Evolutionary conservation across 2,329 filamentous ascomycete genomes (phyloP), one percentile per base, ranked within the genome.

Genomic region (Alternaria panax): DNA sequence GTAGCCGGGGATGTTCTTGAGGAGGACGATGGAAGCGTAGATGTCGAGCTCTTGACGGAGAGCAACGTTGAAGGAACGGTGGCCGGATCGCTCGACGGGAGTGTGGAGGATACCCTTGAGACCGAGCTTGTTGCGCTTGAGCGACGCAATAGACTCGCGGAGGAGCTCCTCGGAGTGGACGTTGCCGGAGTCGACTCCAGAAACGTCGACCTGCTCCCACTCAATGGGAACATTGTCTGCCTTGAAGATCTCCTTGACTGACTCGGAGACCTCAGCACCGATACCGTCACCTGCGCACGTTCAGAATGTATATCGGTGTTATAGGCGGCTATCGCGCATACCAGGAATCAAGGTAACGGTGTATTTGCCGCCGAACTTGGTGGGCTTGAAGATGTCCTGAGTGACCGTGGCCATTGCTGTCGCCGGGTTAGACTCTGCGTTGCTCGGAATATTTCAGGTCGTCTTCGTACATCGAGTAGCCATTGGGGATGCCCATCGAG

Each of bases 1-100:
- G 86, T 98, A 97, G 76, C 95, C 95, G 74, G 95, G 95, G 76
- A 99, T 98, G 87, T 99, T 99, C 90, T 98, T 98, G 87, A 99
- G 93, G 71, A 98, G 87, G 76, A 93, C 92, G 79, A 99, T 95
- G 69, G 92, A 96, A 79, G 95, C 95, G 84, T 98, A 99, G 82
- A 99, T 98, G 84, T 99, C 95, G 79, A 99, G 92, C 83, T 98
- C 95, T 86, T 99, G 95, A 76, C 95, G 93, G 80, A 99, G 90
- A 74, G 95, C 95, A 72, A 99, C 95, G 86, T 99, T 99, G 93
- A 99, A 99, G 71, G 92, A 96, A 84, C 96, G 92, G 87, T 99
- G 95, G 75, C 95, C 95, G 67, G 93, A 97, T 74, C 95, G 90
- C 84, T 93, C 92, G 79, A 99, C 92, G 70, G 95, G 95, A 25